These are phyloP conservation scores for Cystobasidium onofrii DNA, from an alignment of 768 basidiomycete genomes.

Conservation along the genomic window DNA sequence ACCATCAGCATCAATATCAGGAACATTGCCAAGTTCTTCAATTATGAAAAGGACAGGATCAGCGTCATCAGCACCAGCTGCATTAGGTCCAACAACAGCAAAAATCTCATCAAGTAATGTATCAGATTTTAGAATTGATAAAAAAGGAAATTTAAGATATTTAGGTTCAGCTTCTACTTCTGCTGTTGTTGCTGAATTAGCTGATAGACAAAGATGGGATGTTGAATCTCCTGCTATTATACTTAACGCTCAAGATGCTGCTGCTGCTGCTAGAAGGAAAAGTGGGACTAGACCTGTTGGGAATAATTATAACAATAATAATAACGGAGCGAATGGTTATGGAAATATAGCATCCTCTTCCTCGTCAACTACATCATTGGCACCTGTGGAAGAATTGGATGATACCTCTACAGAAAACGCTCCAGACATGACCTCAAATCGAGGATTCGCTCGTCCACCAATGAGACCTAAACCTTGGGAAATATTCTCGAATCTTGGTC, in stretches of 20 bases:
- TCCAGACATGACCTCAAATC: background rate
- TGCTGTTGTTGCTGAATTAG: slow-evolving; percentile 19
- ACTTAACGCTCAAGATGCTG: background rate
- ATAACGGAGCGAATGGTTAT: background rate
- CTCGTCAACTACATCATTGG: background rate
- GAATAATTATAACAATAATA: too few relatives aligned
- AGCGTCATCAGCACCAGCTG: background rate
- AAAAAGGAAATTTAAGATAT: slow-evolving; percentile 14
- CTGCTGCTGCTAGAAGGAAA: background rate
- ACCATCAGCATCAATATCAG: too few relatives aligned
- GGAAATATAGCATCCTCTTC: background rate
- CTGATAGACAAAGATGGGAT: slow-evolving; percentile 11
- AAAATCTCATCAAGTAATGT: background rate
- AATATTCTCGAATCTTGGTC: slow-evolving; percentile 28
- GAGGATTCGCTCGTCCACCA: background rate
- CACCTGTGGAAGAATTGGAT: background rate
- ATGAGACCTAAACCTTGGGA: slow-evolving; percentile 16
- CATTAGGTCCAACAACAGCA: background rate
- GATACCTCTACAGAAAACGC: background rate
- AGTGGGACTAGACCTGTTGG: background rate
- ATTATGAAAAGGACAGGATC: background rate
- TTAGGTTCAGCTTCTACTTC: slow-evolving; percentile 25
- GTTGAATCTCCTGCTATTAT: slow-evolving; percentile 1
- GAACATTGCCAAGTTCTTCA: background rate
- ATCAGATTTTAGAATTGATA: background rate